Conservation (phyloP, 2,329 filamentous ascomycete species). For the Aureobasidium zeae region DNA sequence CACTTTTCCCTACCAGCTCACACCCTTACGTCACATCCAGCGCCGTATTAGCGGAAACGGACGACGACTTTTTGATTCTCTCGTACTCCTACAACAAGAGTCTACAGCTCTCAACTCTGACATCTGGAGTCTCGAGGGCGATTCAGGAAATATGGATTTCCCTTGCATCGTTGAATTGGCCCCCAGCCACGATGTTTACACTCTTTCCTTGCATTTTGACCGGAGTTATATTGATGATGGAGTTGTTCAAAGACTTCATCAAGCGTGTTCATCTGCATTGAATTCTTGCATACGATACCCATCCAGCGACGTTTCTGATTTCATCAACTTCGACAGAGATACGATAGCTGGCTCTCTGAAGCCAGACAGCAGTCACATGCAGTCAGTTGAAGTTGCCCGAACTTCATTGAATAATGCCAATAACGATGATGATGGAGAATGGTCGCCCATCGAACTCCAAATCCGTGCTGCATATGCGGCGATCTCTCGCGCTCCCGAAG, state of each 20-base stretch:
- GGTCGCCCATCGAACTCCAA: slow-evolving; percentile 43
- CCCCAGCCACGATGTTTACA: slow-evolving; percentile 42
- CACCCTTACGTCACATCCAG: slow-evolving; percentile 64
- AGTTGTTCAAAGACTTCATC: slow-evolving; percentile 3
- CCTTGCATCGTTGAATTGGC: slow-evolving; percentile 17
- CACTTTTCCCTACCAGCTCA: slow-evolving; percentile 61
- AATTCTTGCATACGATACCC: slow-evolving; percentile 23
- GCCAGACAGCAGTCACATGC: slow-evolving; percentile 1
- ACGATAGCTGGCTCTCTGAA: slow-evolving; percentile 15
- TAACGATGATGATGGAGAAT: slow-evolving; percentile 28
- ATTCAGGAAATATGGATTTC: slow-evolving; percentile 55
- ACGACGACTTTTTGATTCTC: slow-evolving; percentile 62
- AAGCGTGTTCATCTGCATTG: slow-evolving; percentile 19
- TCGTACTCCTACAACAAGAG: slow-evolving; percentile 68
- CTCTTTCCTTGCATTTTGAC: slow-evolving; percentile 55
- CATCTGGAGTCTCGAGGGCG: slow-evolving; percentile 44
- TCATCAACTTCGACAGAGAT: slow-evolving; percentile 18
- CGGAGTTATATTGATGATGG: slow-evolving; percentile 20
- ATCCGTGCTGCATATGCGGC: slow-evolving; percentile 50
- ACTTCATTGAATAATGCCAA: too few species aligned
- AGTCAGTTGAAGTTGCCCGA: neutral
- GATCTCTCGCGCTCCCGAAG: slow-evolving; percentile 45
- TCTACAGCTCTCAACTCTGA: slow-evolving; percentile 34
- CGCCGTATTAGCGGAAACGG: slow-evolving; percentile 26
- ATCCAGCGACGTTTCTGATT: slow-evolving; percentile 21